Evolutionary conservation across 257 asterid species (phyloP).

Genomic region (Fraxinus excelsior): DNA sequence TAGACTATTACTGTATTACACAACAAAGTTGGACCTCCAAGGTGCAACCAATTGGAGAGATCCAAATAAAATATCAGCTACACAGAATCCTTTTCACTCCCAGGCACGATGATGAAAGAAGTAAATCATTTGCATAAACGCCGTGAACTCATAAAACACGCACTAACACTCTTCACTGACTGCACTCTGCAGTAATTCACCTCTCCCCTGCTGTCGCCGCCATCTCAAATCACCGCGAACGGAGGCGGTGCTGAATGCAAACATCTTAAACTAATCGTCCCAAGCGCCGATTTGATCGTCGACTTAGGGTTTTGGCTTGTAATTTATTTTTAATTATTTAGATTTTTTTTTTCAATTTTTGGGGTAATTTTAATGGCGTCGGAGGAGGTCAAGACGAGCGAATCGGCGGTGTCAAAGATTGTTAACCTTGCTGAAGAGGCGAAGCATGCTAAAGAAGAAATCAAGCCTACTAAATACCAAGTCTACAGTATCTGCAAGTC

Average conservation of each 20-base stretch:
- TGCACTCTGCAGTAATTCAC: constrained; percentile 1
- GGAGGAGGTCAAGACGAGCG: constrained; percentile 39
- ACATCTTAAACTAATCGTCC: neutral
- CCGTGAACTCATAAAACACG: constrained; percentile 14
- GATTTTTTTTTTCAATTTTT: neutral
- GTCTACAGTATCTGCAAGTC: constrained; percentile 39
- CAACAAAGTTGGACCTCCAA: neutral
- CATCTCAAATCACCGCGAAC: neutral
- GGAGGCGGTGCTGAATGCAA: constrained; percentile 5
- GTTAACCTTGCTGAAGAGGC: constrained; percentile 40
- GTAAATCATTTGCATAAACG: neutral
- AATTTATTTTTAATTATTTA: neutral
- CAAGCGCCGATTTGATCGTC: neutral
- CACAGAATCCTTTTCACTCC: neutral
- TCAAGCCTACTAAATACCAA: constrained; percentile 34
- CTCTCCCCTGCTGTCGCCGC: constrained; percentile 1
- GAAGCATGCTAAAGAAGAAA: constrained; percentile 36
- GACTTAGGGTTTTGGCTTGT: neutral
- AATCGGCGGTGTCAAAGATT: constrained; percentile 33
- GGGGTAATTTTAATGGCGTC: constrained; percentile 29
- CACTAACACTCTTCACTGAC: constrained; percentile 7
- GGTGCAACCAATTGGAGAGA: neutral
- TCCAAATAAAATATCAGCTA: neutral
- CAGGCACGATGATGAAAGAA: neutral
- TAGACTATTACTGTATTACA: too few species aligned